A percentile compares a stretch with the other conserved stretches of the same genome.
Conservation (phyloP, 768 basidiomycete species). For the Lactarius hengduanensis region DNA sequence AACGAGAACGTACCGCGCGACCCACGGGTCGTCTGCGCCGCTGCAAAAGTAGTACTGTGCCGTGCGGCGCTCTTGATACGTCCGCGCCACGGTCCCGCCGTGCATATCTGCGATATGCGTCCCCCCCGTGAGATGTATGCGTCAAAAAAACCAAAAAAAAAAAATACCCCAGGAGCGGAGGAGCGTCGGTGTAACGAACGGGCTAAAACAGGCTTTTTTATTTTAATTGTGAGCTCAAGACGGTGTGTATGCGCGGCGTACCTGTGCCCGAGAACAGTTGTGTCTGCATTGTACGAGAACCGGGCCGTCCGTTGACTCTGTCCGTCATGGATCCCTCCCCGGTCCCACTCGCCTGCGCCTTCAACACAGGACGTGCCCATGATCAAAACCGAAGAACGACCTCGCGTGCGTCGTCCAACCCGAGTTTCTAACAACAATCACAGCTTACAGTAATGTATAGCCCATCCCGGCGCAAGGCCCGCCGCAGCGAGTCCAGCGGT, state of each 20-base stretch:
- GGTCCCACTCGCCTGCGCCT: neutral
- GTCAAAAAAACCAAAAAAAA: neutral
- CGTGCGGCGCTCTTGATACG: slow-evolving; percentile 9
- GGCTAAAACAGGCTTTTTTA: neutral
- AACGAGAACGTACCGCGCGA: slow-evolving; percentile 13
- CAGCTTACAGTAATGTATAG: neutral
- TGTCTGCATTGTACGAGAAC: neutral
- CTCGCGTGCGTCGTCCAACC: slow-evolving; percentile 16
- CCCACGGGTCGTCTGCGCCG: slow-evolving; percentile 22
- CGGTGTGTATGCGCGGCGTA: neutral
- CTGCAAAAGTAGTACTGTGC: slow-evolving; percentile 22
- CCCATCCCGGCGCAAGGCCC: slow-evolving; percentile 6
- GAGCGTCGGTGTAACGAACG: neutral
- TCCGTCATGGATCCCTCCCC: neutral
- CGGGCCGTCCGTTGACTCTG: neutral
- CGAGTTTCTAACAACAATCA: neutral
- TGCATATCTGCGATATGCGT: slow-evolving; percentile 7
- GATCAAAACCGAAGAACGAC: slow-evolving; percentile 28
- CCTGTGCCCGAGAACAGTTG: neutral
- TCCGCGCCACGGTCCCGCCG: slow-evolving; percentile 20
- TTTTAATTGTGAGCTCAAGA: too few species aligned
- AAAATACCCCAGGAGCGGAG: neutral
- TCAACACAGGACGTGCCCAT: slow-evolving; percentile 17
- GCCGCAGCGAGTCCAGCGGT: slow-evolving; percentile 20
- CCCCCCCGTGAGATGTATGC: neutral